Percentiles rank a stretch among this genome's conserved stretches.
phyloP scores from a whole-genome alignment of 2,329 filamentous ascomycete genomes.

The Venturia oleaginea region DNA sequence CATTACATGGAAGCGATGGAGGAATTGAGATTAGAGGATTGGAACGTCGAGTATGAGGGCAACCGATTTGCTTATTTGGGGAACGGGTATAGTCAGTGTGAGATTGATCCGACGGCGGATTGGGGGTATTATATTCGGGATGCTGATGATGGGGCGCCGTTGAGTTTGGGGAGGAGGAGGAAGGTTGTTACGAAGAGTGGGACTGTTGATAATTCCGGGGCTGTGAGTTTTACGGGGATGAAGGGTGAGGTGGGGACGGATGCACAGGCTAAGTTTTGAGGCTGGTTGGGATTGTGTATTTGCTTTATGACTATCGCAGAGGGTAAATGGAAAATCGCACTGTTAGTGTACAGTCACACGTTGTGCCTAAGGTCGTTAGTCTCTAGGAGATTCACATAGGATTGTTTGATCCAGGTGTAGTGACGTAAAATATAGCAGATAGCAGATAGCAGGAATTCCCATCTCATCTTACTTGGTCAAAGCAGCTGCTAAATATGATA shows the following conservation, averaged over 20 bases:
- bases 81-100: slow-evolving; percentile 28
- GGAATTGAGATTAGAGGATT: slow-evolving; percentile 39
- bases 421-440: no score
- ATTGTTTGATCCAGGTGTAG: no score
- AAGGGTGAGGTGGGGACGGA: not conserved
- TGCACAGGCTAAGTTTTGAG: slow-evolving; percentile 9
- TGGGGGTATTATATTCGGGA: slow-evolving; percentile 29
- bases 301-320: no score
- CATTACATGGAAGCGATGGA: slow-evolving; percentile 42
- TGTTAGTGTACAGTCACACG: no score
- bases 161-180: slow-evolving; percentile 21
- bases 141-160: slow-evolving; percentile 25
- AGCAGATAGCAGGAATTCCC: not conserved
- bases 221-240: slow-evolving; percentile 11
- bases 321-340: no score
- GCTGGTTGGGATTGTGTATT: not conserved
- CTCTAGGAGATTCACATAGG: no score
- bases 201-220: slow-evolving; percentile 17
- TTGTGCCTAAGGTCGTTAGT: no score
- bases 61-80: slow-evolving; percentile 31
- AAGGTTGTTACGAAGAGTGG: slow-evolving; percentile 26
- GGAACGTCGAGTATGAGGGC: slow-evolving; percentile 32
- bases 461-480: not conserved
- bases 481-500: not conserved
- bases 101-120: slow-evolving; percentile 27